Evolutionary conservation across 257 asterid species (phyloP).

Genomic region (Leptodermis oblonga): DNA sequence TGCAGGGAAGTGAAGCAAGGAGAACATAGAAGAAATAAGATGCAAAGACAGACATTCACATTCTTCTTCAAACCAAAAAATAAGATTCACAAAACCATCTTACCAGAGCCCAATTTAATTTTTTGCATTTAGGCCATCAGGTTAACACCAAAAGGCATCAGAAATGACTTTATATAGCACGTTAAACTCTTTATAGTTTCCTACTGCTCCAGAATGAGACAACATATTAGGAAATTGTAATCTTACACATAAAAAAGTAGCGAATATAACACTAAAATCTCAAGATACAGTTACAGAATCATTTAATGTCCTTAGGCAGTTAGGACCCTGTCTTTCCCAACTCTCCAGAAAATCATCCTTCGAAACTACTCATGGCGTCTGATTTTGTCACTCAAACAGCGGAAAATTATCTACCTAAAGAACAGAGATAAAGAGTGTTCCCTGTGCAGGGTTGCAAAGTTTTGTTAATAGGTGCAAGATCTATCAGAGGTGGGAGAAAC

Average conservation of each 20-base stretch:
- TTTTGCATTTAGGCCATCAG: background rate
- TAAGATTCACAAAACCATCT: background rate
- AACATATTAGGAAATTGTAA: background rate
- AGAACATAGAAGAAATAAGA: slow-evolving; percentile 6
- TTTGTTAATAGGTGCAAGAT: too few relatives aligned
- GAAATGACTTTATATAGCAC: background rate
- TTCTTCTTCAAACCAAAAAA: background rate
- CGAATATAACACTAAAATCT: background rate
- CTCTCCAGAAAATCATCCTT: background rate
- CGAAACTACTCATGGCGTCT: background rate
- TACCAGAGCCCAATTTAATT: background rate
- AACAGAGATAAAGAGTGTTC: background rate
- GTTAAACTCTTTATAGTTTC: background rate
- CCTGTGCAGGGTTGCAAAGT: background rate
- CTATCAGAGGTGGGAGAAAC: background rate
- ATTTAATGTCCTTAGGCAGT: background rate
- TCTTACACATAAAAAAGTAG: background rate
- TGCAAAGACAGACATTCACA: background rate
- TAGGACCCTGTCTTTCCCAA: background rate
- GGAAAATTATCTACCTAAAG: background rate
- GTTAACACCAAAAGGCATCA: background rate
- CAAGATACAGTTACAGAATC: background rate
- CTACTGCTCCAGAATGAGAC: background rate
- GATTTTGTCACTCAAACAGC: background rate
- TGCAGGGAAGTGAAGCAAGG: slow-evolving; percentile 1